These are phyloP conservation scores for Fremontodendron californicum DNA, from an alignment of 345 rosid species.

Conservation along the genomic window DNA sequence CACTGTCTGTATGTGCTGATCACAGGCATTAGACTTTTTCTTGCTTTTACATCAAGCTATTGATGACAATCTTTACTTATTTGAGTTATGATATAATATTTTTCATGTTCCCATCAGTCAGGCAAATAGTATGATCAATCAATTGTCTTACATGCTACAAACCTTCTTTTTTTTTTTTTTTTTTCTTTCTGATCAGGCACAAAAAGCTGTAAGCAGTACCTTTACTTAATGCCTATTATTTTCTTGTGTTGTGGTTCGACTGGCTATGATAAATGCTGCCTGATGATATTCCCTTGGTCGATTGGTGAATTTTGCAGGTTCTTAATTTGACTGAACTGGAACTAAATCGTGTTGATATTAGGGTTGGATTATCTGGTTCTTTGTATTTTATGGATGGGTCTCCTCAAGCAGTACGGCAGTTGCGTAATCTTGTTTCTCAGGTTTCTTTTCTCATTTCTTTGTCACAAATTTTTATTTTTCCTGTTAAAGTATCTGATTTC, in stretches of 20 bases:
- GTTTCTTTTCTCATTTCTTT: conserved; percentile 34
- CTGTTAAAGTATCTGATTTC: background rate
- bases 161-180: background rate
- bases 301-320: conserved; percentile 48
- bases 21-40: background rate
- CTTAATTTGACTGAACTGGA: conserved; percentile 92
- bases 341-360: conserved; percentile 82
- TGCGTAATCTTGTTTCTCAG: conserved; percentile 92
- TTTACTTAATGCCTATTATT: background rate
- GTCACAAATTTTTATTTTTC: conserved; percentile 5
- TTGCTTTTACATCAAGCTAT: background rate
- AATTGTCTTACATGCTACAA: background rate
- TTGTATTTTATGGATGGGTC: conserved; percentile 95
- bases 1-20: background rate
- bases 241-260: background rate
- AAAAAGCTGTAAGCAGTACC: background rate
- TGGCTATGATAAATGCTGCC: background rate
- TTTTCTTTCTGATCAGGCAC: background rate
- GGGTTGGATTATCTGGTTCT: conserved; percentile 93
- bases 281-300: conserved; percentile 14
- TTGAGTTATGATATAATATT: background rate
- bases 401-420: conserved; percentile 92
- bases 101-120: background rate
- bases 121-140: background rate
- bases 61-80: background rate